Conservation (phyloP, 1,284 basidiomycete species). For the Pseudozyma tsukubaensis region DNA sequence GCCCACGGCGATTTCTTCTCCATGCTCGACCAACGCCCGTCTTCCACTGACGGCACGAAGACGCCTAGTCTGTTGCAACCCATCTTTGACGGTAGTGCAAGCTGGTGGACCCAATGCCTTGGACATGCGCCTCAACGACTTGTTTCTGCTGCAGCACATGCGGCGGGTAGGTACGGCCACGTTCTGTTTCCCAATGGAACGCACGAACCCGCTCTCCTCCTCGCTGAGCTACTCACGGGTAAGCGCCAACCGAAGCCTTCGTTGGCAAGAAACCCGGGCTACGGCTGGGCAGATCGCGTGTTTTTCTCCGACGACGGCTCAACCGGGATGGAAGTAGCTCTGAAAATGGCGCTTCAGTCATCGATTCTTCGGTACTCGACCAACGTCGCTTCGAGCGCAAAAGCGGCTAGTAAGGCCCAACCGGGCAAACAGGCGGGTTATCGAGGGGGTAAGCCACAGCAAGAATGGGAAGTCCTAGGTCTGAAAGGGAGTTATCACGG, state of each 20-base stretch:
- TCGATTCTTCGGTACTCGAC: constrained; percentile 49
- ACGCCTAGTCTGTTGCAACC: constrained; percentile 73
- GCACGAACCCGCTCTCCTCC: constrained; percentile 83
- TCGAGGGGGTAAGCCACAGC: constrained; percentile 41
- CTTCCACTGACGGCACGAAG: not conserved
- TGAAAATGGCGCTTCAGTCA: constrained; percentile 82
- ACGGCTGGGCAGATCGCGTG: constrained; percentile 87
- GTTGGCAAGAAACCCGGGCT: constrained; percentile 23
- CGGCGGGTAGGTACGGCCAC: constrained; percentile 93
- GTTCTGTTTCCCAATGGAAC: constrained; percentile 93
- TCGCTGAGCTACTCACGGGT: constrained; percentile 79
- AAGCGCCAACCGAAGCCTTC: constrained; percentile 48
- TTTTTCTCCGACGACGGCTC: constrained; percentile 96
- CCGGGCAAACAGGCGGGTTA: constrained; percentile 46
- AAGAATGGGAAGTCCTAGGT: constrained; percentile 82
- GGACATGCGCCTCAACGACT: constrained; percentile 84
- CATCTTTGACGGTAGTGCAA: constrained; percentile 89
- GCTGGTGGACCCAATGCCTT: constrained; percentile 97
- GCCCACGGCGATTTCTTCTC: constrained; percentile 85
- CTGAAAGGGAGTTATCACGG: constrained; percentile 95
- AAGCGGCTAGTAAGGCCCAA: constrained; percentile 23
- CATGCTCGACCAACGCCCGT: constrained; percentile 64
- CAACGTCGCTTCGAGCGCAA: constrained; percentile 18
- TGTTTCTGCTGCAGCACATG: constrained; percentile 85
- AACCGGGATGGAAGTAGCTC: constrained; percentile 93